phyloP scores from a whole-genome alignment of 331 rosid species.

The Spiraea crenata region DNA sequence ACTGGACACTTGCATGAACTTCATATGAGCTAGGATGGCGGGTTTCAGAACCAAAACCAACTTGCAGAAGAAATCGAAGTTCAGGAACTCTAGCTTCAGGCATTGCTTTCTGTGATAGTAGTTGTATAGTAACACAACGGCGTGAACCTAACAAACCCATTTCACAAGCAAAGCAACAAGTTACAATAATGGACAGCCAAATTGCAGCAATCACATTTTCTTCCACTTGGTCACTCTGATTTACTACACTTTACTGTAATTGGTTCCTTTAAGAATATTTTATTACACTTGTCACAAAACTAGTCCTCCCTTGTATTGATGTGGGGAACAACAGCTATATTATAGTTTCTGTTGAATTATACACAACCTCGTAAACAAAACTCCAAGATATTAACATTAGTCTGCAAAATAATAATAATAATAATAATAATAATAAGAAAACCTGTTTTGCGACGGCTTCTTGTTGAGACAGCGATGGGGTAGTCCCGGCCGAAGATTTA shows the following conservation, averaged over 20 bases:
- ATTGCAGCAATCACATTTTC: not conserved
- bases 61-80: constrained; percentile 68
- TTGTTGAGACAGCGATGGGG: constrained; percentile 41
- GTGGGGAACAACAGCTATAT: not conserved
- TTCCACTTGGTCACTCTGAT: not conserved
- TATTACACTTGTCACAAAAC: not conserved
- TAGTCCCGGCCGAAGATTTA: constrained; percentile 41
- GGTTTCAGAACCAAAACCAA: constrained; percentile 62
- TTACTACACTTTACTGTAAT: not conserved
- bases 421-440: constrained; percentile 5
- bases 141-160: constrained; percentile 57
- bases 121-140: constrained; percentile 74
- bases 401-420: not conserved
- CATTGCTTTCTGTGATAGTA: constrained; percentile 65
- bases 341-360: not conserved
- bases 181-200: constrained; percentile 14
- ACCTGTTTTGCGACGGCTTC: constrained; percentile 71
- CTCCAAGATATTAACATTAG: not conserved
- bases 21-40: constrained; percentile 52
- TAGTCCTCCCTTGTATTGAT: not conserved
- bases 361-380: not conserved
- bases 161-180: constrained; percentile 26
- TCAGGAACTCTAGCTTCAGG: constrained; percentile 51
- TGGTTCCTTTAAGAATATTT: not conserved
- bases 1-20: constrained; percentile 52